Conservation (phyloP, 2,329 filamentous ascomycete genomes). For the Elsinoe batatas region DNA sequence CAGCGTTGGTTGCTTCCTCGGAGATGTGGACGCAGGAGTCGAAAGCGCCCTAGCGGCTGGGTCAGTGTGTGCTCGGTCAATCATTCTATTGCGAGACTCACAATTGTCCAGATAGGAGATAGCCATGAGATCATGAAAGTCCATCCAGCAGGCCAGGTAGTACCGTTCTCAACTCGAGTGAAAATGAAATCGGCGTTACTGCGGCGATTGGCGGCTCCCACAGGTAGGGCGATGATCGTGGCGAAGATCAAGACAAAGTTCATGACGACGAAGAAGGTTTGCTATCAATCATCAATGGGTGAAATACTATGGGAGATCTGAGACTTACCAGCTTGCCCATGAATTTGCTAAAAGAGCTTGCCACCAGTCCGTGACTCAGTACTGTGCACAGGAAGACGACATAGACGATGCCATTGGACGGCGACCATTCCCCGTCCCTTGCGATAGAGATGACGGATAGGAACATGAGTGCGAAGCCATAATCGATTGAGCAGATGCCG, state of each 20-base stretch:
- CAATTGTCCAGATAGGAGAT: slow-evolving; percentile 52
- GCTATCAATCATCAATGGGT: slow-evolving; percentile 27
- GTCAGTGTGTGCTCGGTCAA: slow-evolving; percentile 11
- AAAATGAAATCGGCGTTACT: slow-evolving; percentile 46
- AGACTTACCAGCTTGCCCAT: slow-evolving; percentile 44
- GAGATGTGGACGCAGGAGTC: slow-evolving; percentile 50
- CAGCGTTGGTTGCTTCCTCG: slow-evolving; percentile 52
- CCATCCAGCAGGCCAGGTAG: slow-evolving; percentile 39
- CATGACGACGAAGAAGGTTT: slow-evolving; percentile 45
- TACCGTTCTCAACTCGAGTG: slow-evolving; percentile 46
- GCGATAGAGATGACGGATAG: slow-evolving; percentile 49
- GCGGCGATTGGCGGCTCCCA: slow-evolving; percentile 31
- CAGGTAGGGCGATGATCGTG: slow-evolving; percentile 47
- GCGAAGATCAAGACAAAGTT: slow-evolving; percentile 47
- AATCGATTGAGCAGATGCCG: slow-evolving; percentile 53
- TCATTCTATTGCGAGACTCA: slow-evolving; percentile 14
- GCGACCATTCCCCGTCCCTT: slow-evolving; percentile 46
- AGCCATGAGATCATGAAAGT: slow-evolving; percentile 53
- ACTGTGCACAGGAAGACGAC: slow-evolving; percentile 47
- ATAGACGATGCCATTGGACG: slow-evolving; percentile 48
- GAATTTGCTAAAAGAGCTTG: slow-evolving; percentile 42
- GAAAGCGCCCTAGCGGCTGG: slow-evolving; percentile 37
- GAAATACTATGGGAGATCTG: no score
- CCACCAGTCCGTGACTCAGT: slow-evolving; percentile 44
- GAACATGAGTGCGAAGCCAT: slow-evolving; percentile 48